Evolutionary conservation across 495 filamentous ascomycete species (phyloP).

Genomic region (Penicillium taxi): DNA sequence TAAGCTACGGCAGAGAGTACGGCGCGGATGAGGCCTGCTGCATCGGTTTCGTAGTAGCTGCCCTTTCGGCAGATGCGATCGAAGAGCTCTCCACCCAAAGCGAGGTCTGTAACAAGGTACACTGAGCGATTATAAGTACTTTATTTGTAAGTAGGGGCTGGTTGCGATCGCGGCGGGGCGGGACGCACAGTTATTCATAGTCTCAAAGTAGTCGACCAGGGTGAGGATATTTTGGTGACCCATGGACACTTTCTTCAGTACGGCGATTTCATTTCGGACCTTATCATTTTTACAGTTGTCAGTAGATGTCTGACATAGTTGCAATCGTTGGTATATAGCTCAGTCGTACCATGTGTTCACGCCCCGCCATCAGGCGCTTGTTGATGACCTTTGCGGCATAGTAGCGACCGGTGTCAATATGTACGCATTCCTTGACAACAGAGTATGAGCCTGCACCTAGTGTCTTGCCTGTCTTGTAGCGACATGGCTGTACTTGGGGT

Average conservation of each 20-base stretch:
- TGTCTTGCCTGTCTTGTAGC: conserved; percentile 98
- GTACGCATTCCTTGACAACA: conserved; percentile 98
- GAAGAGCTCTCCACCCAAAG: conserved; percentile 92
- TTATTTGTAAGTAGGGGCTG: no score
- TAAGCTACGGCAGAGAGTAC: conserved; percentile 97
- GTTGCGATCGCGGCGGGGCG: background rate
- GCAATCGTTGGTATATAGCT: background rate
- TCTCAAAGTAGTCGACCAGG: conserved; percentile 98
- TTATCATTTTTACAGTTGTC: conserved; percentile 22
- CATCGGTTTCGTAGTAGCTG: conserved; percentile 95
- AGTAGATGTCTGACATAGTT: background rate
- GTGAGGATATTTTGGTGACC: conserved; percentile 97
- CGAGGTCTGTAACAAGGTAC: conserved; percentile 95
- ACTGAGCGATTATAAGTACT: conserved; percentile 42
- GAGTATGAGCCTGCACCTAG: conserved; percentile 94
- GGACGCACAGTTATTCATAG: conserved; percentile 83
- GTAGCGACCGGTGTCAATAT: conserved; percentile 95
- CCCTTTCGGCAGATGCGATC: conserved; percentile 98
- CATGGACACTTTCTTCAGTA: conserved; percentile 93
- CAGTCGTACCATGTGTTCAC: conserved; percentile 86
- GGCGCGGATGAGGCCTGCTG: conserved; percentile 87
- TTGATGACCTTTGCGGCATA: conserved; percentile 99
- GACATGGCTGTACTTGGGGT: conserved; percentile 66
- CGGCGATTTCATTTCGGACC: conserved; percentile 97
- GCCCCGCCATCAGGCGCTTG: conserved; percentile 92